Base-by-base conservation (phyloP, 331 rosid species). In the Prunus yedoensis region DNA sequence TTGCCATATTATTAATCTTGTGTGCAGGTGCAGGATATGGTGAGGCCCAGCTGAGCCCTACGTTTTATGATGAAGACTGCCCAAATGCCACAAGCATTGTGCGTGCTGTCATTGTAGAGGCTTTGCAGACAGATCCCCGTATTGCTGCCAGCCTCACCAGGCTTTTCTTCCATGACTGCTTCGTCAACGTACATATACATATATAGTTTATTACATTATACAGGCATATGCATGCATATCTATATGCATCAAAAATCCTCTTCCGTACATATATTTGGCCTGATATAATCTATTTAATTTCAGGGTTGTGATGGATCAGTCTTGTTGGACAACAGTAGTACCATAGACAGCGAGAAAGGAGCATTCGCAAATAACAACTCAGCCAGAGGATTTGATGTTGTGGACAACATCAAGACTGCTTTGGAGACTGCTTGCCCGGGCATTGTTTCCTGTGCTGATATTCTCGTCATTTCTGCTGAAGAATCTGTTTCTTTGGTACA, bases 301-400 rank as follows among this genome's bases (percentile, higher is more conserved):
- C 73, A 89, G 93, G 93, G 93, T 0, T 89, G 94, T 74, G 94
- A 89, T 32, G 93, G 61, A 17, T 90, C 96, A 4, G 15, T 90
- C 68, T 78, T 90, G 83, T 49, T 88, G 86, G 87, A 90, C 79
- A 74, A 83, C 67, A 62, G 15, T 8, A 60, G 63, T 0, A 86
- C 88, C 1, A 88, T 90, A 28, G 85, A 14, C 77, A 88, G 89
- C 25, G 91, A 90, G 58, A 87, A 90, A 74, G 65, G 60, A 8
- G 87, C 92, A 2, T 0, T 0, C 0, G 43, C 64, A 32, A 90
- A 88, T 35, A 78, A 56, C 17, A 80, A 86, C 74, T 90, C 96
- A 1, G 84, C 77, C 3, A 88, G 93, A 51, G 93, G 93, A 18
- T 83, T 79, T 74, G 82, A 87, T 46, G 89, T 90, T 7, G 81